Conservation (phyloP, 306 rosid species). For the Spatholobus suberectus region DNA sequence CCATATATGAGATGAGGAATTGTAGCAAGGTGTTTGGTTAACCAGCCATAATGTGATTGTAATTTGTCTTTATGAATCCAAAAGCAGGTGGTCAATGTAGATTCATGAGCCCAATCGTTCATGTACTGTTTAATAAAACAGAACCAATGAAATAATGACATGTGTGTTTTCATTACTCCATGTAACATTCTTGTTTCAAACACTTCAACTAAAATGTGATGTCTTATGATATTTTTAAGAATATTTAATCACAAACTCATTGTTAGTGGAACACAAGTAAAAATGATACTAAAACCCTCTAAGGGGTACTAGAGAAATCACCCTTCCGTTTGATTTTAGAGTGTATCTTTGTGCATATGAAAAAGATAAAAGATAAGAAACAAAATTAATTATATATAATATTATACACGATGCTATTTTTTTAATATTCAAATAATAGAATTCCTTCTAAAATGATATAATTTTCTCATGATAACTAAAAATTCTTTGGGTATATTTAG, state of each 20-base stretch:
- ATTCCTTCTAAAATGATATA: no score
- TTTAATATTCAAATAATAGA: no score
- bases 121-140: neutral
- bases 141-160: neutral
- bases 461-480: no score
- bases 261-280: neutral
- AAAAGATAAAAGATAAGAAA: neutral
- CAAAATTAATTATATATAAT: no score
- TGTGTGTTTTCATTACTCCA: neutral
- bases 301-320: neutral
- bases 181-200: neutral
- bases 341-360: neutral
- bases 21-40: slow-evolving; percentile 16
- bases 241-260: neutral
- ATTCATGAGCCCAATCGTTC: slow-evolving; percentile 28
- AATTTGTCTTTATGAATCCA: neutral
- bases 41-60: slow-evolving; percentile 17
- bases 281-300: neutral
- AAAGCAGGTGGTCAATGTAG: slow-evolving; percentile 13
- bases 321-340: neutral
- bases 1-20: slow-evolving; percentile 30
- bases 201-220: neutral
- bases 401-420: no score
- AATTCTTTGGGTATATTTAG: no score
- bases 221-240: neutral